These are phyloP conservation scores for Wallacemonas sp. DNA, from an alignment of 208 protist species.

Conservation along the genomic window DNA sequence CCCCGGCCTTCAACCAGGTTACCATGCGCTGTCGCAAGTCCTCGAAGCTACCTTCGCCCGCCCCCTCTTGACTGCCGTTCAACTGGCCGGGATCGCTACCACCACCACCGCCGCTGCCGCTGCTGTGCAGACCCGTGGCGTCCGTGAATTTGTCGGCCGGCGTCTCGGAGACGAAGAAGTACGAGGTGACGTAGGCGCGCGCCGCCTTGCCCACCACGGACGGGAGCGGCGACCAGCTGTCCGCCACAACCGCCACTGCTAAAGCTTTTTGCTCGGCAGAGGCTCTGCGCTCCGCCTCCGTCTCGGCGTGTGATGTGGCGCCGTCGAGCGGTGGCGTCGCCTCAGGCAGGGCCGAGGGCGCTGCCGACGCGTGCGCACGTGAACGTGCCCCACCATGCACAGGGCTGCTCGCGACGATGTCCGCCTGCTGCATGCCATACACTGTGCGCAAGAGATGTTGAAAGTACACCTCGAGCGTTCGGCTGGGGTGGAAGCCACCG, in stretches of 20 bases:
- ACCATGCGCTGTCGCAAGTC: constrained; percentile 34
- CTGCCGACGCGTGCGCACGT: constrained; percentile 3
- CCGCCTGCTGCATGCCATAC: background rate
- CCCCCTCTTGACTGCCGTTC: background rate
- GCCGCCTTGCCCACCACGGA: constrained; percentile 30
- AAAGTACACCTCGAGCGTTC: constrained; percentile 11
- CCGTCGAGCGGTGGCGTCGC: background rate
- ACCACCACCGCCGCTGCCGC: background rate
- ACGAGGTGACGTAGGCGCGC: constrained; percentile 39
- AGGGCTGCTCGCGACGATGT: constrained; percentile 2
- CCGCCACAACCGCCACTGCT: constrained; percentile 1
- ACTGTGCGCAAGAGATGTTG: background rate
- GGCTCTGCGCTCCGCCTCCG: background rate
- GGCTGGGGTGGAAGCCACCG: background rate
- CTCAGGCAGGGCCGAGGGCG: background rate
- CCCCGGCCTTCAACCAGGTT: constrained; percentile 17
- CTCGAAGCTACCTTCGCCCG: constrained; percentile 30
- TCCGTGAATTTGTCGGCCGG: too few species aligned
- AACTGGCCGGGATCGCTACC: background rate
- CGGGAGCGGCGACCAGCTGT: constrained; percentile 19
- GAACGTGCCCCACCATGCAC: background rate
- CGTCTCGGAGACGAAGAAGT: constrained; percentile 56
- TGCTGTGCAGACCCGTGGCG: too few species aligned
- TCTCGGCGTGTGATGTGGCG: too few species aligned
- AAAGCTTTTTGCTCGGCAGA: background rate